Evolutionary conservation across 192 early-diverging fungal species (phyloP).

Genomic region (Obelidium mucronatum): DNA sequence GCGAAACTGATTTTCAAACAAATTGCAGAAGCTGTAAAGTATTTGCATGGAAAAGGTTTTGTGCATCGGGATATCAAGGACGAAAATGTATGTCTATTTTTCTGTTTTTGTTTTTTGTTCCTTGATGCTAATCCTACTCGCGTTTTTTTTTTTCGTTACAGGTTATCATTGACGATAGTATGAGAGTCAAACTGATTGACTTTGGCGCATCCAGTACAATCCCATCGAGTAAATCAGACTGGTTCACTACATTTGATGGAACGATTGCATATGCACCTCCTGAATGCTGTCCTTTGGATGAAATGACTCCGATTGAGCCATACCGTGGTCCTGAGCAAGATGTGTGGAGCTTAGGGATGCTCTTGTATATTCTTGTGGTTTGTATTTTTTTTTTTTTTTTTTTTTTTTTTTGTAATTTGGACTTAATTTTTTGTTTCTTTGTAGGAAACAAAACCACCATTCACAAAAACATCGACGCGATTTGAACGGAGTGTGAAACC

Average conservation of each 20-base stretch:
- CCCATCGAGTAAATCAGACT: conserved; percentile 54
- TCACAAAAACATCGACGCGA: conserved; percentile 7
- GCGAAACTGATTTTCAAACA: conserved; percentile 58
- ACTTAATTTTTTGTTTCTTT: conserved; percentile 13
- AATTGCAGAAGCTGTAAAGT: conserved; percentile 46
- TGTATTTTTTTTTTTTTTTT: conserved; percentile 44
- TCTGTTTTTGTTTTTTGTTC: conserved; percentile 34
- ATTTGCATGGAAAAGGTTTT: conserved; percentile 49
- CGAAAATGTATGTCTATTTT: conserved; percentile 75
- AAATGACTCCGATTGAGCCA: conserved; percentile 68
- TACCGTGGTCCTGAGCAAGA: conserved; percentile 81
- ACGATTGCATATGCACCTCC: conserved; percentile 82
- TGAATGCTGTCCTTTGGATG: conserved; percentile 74
- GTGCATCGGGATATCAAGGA: conserved; percentile 89
- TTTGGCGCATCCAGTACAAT: conserved; percentile 79
- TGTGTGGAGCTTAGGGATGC: conserved; percentile 82
- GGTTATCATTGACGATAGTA: conserved; percentile 57
- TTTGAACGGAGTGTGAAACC: conserved; percentile 27
- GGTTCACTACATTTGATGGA: conserved; percentile 77
- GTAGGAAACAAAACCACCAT: conserved; percentile 58
- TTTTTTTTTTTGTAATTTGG: neutral
- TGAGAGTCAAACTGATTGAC: conserved; percentile 77
- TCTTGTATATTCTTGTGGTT: conserved; percentile 74
- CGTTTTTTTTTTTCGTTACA: conserved; percentile 21
- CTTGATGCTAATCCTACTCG: neutral